Base-by-base conservation (phyloP, 345 rosid species). In the Trapa bicornis region DNA sequence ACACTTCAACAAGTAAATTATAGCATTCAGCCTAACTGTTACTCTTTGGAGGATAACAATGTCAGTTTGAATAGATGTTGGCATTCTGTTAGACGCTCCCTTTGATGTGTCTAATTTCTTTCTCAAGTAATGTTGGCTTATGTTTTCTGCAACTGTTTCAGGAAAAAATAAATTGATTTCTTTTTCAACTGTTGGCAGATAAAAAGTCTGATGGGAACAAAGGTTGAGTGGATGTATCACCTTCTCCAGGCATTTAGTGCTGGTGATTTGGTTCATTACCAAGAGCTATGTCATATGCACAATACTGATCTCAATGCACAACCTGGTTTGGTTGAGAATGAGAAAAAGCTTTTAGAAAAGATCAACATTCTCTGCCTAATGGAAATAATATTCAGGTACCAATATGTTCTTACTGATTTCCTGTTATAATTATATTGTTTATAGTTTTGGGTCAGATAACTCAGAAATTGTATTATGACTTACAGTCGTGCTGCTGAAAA, bases 341-440 rank as follows among this genome's bases (percentile, higher is more conserved):
- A 87, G 83, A 81, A 83, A 75, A 89, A 91, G 78, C 81, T 95
- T 7, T 73, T 92, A 83, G 99, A 95, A 74, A 95, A 95, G 80
- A 89, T 95, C 69, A 91, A 95, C 80, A 95, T 95, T 71, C 98
- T 95, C 61, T 88, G 98, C 79, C 83, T 95, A 60, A 95, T 91
- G 81, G 99, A 95, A 79, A 95, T 95, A 69, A 95, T 95, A 75
- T 95, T 95, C 80, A 95, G 98, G 99, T 94, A 69, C 5, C 33
- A 37, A n/a, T 3, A 48, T 13, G 9, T 33, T 61, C 10, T 14
- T 42, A 6, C 47, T 22, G 38, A 22, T 36, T 56, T 22, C 37
- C 32, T 10, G 14, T 15, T 45, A 1, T 45, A 9, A 33, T 48
- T 35, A 35, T 14, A 33, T 16, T 42, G 7, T 39, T 64, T 0